phyloP scores from a whole-genome alignment of 2,329 filamentous ascomycete species.

The Microthyrium microscopicum region DNA sequence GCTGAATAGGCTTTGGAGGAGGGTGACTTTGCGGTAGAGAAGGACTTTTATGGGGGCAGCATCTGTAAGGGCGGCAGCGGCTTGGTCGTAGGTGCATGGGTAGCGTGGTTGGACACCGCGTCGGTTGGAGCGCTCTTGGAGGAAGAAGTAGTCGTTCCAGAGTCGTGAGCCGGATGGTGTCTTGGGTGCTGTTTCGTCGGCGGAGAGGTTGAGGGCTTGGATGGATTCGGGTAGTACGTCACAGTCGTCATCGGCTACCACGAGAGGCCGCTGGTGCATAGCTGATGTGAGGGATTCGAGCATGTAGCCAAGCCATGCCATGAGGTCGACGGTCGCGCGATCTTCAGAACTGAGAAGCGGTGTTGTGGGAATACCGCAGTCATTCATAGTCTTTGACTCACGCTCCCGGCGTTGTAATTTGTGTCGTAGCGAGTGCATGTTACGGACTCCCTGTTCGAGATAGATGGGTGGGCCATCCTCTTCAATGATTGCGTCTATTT shows the following conservation, averaged over 20 bases:
- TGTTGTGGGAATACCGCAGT: no score
- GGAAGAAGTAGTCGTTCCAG: constrained; percentile 25
- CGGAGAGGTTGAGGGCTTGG: constrained; percentile 7
- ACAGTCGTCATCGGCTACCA: constrained; percentile 30
- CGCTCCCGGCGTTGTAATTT: no score
- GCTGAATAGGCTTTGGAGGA: constrained; percentile 40
- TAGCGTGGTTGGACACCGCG: constrained; percentile 22
- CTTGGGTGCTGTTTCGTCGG: constrained; percentile 12
- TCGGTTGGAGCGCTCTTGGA: constrained; percentile 11
- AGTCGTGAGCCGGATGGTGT: no score
- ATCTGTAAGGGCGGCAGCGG: constrained; percentile 32
- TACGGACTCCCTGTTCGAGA: no score
- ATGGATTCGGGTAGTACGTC: no score
- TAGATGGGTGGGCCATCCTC: no score
- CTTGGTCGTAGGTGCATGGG: constrained; percentile 38
- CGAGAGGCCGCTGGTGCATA: constrained; percentile 31
- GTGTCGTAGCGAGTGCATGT: no score
- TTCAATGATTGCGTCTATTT: no score
- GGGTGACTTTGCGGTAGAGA: constrained; percentile 38
- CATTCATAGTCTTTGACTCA: no score
- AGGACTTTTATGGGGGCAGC: constrained; percentile 43
- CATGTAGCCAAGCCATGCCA: constrained; percentile 44
- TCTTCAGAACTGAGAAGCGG: constrained; percentile 19
- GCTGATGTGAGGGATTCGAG: constrained; percentile 40
- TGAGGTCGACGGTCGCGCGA: constrained; percentile 32